Base-by-base conservation (phyloP, 1,284 basidiomycete genomes). In the Apiotrichum porosum region DNA sequence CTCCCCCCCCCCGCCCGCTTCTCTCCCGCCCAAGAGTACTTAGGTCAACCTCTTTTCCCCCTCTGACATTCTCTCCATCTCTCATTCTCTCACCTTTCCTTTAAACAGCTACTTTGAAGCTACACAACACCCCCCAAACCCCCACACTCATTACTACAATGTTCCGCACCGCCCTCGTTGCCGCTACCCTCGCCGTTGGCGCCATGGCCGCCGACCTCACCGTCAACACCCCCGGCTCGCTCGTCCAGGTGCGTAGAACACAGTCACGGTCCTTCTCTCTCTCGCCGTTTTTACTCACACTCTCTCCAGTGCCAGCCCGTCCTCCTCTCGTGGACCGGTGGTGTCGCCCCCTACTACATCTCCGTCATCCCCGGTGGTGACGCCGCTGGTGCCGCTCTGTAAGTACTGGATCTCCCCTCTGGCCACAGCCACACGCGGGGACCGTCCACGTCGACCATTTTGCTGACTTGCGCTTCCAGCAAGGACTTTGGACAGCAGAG, bases 321-420 rank as follows among this genome's bases (percentile, higher is more conserved):
- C 37, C 58, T 60, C 42, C 53, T 88, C 52, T 68, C 67, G 10
- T 89, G 84, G 83, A 44, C 56, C 31, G 81, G 76, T 33, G 84
- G 84, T 42, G 44, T 51, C 52, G 54, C 58, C 21, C 86, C 86
- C 0, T 89, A 81, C 75, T 89, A 76, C 72, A 55, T 87, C 46
- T 76, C 80, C 26, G 65, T 85, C 57, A 69, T 86, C 49, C 85
- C 85, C 46, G 84, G 86, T 81, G 80, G 43, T 80, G 86, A 61
- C 60, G 79, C 4, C 39, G 49, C 70, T 12, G 82, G 79, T 4
- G 33, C 77, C 47, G 72, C 84, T 26, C 81, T 86, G 66, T 62
- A 78, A 74, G 58, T 43, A 12, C 26, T 28, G 26, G 26, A 12
- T 28, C 47, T 31, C 24, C 22, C 37, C 32, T 31, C 21, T 22